Conservation (phyloP, 176 grass and related monocot genomes). For the Guadua angustifolia region DNA sequence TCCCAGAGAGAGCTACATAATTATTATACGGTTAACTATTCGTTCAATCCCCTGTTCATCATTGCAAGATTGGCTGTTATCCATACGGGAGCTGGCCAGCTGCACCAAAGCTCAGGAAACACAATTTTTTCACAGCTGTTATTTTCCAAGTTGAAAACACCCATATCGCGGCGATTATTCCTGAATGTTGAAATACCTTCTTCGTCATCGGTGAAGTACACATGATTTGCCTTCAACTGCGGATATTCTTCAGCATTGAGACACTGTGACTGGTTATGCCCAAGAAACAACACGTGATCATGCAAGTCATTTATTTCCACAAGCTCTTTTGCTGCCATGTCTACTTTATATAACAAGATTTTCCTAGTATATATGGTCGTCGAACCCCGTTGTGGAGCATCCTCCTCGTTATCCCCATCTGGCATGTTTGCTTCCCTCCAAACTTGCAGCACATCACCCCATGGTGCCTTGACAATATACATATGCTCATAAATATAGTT, state of each 20-base stretch:
- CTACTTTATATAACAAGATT: neutral
- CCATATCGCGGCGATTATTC: neutral
- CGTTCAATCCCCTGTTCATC: neutral
- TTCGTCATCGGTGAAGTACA: neutral
- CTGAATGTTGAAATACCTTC: fast-evolving
- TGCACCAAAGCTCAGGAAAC: neutral
- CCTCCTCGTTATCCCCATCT: neutral
- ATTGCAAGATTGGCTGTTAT: neutral
- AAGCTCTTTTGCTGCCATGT: neutral
- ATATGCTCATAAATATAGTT: fast-evolving
- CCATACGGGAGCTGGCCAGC: neutral
- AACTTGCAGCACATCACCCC: neutral
- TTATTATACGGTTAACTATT: too few relatives aligned
- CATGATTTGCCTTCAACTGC: neutral
- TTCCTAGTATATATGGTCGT: neutral
- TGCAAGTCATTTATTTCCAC: neutral
- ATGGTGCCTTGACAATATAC: too few relatives aligned
- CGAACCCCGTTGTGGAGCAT: neutral
- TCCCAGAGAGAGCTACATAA: too few relatives aligned
- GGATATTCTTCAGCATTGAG: neutral
- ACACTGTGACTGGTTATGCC: neutral
- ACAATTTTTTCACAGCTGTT: neutral
- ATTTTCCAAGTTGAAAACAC: neutral
- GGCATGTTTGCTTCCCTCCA: neutral
- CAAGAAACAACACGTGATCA: neutral